phyloP scores from a whole-genome alignment of 1,284 basidiomycete species.

The Rhodofomes roseus region DNA sequence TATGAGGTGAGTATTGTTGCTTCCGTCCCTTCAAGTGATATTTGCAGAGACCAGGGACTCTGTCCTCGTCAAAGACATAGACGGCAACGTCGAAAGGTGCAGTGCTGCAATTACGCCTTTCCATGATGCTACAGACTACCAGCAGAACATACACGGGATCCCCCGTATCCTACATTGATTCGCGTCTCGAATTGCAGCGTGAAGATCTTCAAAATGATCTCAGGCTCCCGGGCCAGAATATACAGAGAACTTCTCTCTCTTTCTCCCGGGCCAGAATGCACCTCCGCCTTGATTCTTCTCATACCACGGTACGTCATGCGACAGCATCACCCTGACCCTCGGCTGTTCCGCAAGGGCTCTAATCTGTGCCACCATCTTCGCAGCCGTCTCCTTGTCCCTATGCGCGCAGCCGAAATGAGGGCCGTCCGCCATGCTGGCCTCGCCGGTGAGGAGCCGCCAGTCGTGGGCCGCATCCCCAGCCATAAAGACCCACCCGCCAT shows the following conservation, averaged over 20 bases:
- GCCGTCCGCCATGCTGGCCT: slow-evolving; percentile 35
- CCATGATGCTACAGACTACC: background rate
- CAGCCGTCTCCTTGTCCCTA: slow-evolving; percentile 37
- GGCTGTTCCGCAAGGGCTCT: slow-evolving; percentile 33
- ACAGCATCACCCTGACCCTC: slow-evolving; percentile 44
- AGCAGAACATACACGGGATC: too few species aligned
- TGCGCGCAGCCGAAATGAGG: slow-evolving; percentile 37
- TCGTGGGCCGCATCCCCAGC: slow-evolving; percentile 56
- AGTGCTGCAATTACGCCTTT: background rate
- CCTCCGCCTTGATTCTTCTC: slow-evolving; percentile 36
- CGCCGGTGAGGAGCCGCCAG: slow-evolving; percentile 45
- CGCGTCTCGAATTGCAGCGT: too few species aligned
- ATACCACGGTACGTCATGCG: slow-evolving; percentile 54
- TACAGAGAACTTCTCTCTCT: too few species aligned
- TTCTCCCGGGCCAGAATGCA: slow-evolving; percentile 35
- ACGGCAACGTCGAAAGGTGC: background rate
- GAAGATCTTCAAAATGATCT: slow-evolving; percentile 1
- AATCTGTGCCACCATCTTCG: slow-evolving; percentile 40
- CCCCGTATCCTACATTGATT: too few species aligned
- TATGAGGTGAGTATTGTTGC: too few species aligned
- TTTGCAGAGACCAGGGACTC: too few species aligned
- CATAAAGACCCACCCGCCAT: slow-evolving; percentile 56
- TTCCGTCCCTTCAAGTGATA: background rate
- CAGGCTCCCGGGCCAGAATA: slow-evolving; percentile 35
- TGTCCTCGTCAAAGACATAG: background rate